Conservation (phyloP, 1,139 yeast species). For the Kodamaea ohmeri region DNA sequence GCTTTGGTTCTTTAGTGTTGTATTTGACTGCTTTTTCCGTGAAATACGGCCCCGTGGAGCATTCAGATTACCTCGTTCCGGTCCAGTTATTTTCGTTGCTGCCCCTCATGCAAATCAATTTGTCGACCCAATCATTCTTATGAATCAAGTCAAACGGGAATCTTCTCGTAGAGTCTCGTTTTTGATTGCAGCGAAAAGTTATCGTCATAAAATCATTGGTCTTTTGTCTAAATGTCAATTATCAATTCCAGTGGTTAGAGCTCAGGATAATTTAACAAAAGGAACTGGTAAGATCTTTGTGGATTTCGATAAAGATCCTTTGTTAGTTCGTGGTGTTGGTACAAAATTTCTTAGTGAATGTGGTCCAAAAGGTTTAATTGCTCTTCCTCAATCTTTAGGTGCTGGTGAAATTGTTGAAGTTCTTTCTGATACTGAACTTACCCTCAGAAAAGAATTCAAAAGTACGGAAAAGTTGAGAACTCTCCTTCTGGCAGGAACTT, state of each 20-base stretch:
- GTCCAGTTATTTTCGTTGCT: constrained; percentile 91
- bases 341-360: constrained; percentile 71
- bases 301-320: constrained; percentile 45
- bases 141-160: constrained; percentile 76
- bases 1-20: constrained; percentile 45
- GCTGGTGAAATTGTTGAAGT: constrained; percentile 69
- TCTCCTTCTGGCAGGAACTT: constrained; percentile 51
- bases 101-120: constrained; percentile 98
- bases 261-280: constrained; percentile 73
- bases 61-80: constrained; percentile 74
- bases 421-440: constrained; percentile 69
- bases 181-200: constrained; percentile 81
- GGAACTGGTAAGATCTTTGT: constrained; percentile 62
- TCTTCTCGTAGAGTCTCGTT: constrained; percentile 77
- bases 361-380: constrained; percentile 64
- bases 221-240: constrained; percentile 69
- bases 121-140: constrained; percentile 82
- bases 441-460: constrained; percentile 73
- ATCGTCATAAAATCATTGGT: constrained; percentile 68
- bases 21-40: constrained; percentile 67
- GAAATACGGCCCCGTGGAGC: constrained; percentile 92
- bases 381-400: constrained; percentile 78
- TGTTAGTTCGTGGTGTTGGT: constrained; percentile 57
- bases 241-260: constrained; percentile 86
- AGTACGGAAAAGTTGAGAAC: constrained; percentile 39